Percentiles rank a stretch among this genome's conserved stretches.
Evolutionary conservation across 2,329 filamentous ascomycete species (phyloP).

Genomic region (Diaporthe sp.): DNA sequence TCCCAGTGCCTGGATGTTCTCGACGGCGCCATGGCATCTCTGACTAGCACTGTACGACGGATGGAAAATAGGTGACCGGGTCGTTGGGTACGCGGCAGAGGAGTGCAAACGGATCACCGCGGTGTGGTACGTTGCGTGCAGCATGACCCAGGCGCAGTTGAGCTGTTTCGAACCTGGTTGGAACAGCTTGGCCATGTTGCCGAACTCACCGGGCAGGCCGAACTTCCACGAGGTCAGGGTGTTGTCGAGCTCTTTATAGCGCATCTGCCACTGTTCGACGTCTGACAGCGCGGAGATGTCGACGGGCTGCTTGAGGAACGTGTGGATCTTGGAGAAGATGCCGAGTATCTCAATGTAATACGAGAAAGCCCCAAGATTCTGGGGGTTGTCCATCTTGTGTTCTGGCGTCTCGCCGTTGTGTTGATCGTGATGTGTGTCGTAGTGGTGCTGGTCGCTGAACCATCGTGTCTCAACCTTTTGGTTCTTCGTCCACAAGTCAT

Average conservation of each 20-base stretch:
- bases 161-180: slow-evolving; percentile 78
- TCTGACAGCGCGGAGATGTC: slow-evolving; percentile 88
- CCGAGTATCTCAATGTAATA: slow-evolving; percentile 93
- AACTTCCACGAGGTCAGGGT: slow-evolving; percentile 88
- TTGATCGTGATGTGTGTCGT: slow-evolving; percentile 38
- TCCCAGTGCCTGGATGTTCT: slow-evolving; percentile 83
- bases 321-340: slow-evolving; percentile 88
- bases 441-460: slow-evolving; percentile 66
- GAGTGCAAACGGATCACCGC: slow-evolving; percentile 92
- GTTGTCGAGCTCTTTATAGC: slow-evolving; percentile 87
- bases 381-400: slow-evolving; percentile 76
- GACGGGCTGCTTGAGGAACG: slow-evolving; percentile 89
- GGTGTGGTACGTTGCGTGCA: slow-evolving; percentile 91
- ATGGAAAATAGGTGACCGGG: slow-evolving; percentile 88
- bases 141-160: slow-evolving; percentile 90
- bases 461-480: slow-evolving; percentile 87
- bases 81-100: slow-evolving; percentile 92
- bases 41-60: slow-evolving; percentile 89
- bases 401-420: slow-evolving; percentile 59
- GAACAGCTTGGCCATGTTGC: slow-evolving; percentile 85
- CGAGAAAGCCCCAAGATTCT: slow-evolving; percentile 89
- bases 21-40: slow-evolving; percentile 85
- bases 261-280: slow-evolving; percentile 90
- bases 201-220: slow-evolving; percentile 84
- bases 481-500: slow-evolving; percentile 88